A percentile compares a stretch with the other conserved stretches of the same genome.
phyloP scores from a whole-genome alignment of 495 filamentous ascomycete species.

The Hyaloscypha bicolor region DNA sequence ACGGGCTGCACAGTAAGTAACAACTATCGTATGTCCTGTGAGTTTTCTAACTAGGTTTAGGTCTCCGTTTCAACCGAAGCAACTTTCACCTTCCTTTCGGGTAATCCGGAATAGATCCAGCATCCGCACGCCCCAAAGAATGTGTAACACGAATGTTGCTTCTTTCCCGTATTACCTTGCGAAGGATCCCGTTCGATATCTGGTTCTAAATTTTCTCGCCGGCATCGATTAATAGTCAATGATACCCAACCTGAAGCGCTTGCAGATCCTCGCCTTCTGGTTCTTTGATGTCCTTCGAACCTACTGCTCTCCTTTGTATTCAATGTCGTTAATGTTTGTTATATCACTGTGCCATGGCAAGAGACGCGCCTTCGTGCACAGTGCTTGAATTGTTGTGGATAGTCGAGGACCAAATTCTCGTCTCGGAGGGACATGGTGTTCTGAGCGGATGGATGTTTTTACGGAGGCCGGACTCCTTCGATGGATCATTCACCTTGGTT shows the following conservation, averaged over 20 bases:
- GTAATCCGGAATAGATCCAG: conserved; percentile 10
- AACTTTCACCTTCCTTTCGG: conserved; percentile 10
- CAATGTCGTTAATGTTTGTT: conserved; percentile 36
- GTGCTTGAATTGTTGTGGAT: conserved; percentile 25
- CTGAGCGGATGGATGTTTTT: conserved; percentile 30
- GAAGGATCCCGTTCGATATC: conserved; percentile 22
- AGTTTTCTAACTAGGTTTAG: conserved; percentile 24
- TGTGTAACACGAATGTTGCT: conserved; percentile 27
- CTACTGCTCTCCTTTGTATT: conserved; percentile 31
- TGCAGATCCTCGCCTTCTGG: conserved; percentile 18
- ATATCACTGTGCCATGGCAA: conserved; percentile 19
- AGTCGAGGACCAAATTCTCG: conserved; percentile 19
- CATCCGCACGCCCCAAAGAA: conserved; percentile 10
- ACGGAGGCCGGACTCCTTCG: conserved; percentile 30
- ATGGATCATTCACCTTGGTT: conserved; percentile 28
- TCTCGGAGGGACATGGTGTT: conserved; percentile 23
- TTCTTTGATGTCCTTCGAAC: conserved; percentile 19
- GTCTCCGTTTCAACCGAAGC: conserved; percentile 20
- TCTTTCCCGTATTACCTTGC: conserved; percentile 10
- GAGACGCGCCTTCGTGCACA: conserved; percentile 11
- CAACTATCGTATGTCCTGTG: not conserved
- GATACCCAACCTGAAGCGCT: conserved; percentile 7
- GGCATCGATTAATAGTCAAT: conserved; percentile 22
- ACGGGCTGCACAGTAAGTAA: conserved; percentile 73
- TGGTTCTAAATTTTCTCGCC: conserved; percentile 21